Evolutionary conservation across 1,139 yeast species (phyloP), one percentile per base, ranked within the genome.

Genomic region (Kodamaea ohmeri): DNA sequence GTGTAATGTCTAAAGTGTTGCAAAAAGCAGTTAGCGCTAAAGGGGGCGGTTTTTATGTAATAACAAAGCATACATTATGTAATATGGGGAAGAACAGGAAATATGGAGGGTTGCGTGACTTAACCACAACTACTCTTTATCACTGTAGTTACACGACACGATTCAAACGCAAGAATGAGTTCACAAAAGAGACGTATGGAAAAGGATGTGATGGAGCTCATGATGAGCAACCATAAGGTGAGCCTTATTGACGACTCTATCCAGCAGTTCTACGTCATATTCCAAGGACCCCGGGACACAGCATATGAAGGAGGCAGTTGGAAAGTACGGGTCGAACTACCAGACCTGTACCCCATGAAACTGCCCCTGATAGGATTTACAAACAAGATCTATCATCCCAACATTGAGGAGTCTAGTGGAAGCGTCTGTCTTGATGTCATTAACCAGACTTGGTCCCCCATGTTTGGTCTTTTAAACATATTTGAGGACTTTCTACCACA

Each of bases 391-490:
- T 90, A 80, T 61, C 98, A 92, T 57, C 98, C 98, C 5, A 92
- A 92, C 56, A 86, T 87, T 43, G 96, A 87, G 54, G 92, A 87
- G 56, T 74, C 80, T 20, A 83, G 95, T 3, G 98, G 98, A 0
- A 82, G 95, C 0, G 97, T 92, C 11, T 92, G 98, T 62, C 77
- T 92, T 42, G 98, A 92, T 57, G 98, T 92, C 25, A 90, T 92
- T 49, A 92, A 92, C 61, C 97, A 92, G 56, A 89, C 97, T 1
- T 92, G 98, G 98, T 85, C 95, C 32, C 98, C 98, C 2, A 86
- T 92, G 90, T 92, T 89, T 68, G 97, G 92, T 37, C 73, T 90
- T 51, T 71, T 83, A 50, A 92, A 92, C 59, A 87, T 92, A 27
- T 89, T 92, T 58, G 97, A 92, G 56, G 84, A 89, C 55, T 92